Conservation (phyloP, 768 basidiomycete genomes). For the Tylopilus intermedius region DNA sequence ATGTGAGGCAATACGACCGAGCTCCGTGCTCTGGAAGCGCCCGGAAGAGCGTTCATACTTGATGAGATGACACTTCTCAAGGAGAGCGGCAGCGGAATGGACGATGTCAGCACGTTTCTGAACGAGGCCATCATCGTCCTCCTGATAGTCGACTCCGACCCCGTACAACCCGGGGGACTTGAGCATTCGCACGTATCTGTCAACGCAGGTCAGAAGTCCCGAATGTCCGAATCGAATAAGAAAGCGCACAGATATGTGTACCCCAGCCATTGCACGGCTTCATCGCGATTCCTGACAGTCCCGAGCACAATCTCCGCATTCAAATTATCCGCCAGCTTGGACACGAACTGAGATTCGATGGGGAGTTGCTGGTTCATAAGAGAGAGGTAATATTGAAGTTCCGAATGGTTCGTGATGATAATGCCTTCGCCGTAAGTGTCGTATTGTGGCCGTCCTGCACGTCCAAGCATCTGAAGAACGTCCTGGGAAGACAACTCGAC, state of each 20-base stretch:
- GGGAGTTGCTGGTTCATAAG: slow-evolving; percentile 96
- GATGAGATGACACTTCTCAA: slow-evolving; percentile 92
- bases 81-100: slow-evolving; percentile 86
- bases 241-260: slow-evolving; percentile 82
- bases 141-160: slow-evolving; percentile 85
- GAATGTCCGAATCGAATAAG: slow-evolving; percentile 4
- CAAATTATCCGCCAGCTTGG: slow-evolving; percentile 88
- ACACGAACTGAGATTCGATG: slow-evolving; percentile 93
- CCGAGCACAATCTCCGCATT: slow-evolving; percentile 98
- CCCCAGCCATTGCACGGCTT: slow-evolving; percentile 95
- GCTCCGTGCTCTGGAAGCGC: slow-evolving; percentile 5
- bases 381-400: slow-evolving; percentile 94
- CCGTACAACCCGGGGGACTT: slow-evolving; percentile 83
- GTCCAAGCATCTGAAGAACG: slow-evolving; percentile 96
- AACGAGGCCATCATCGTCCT: slow-evolving; percentile 74
- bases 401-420: slow-evolving; percentile 96
- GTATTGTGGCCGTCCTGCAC: slow-evolving; percentile 95
- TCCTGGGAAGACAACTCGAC: slow-evolving; percentile 93
- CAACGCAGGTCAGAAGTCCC: not conserved
- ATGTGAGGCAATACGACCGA: slow-evolving; percentile 1
- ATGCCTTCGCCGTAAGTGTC: slow-evolving; percentile 97
- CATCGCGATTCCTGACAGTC: slow-evolving; percentile 90
- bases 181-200: slow-evolving; percentile 91
- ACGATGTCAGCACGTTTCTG: slow-evolving; percentile 94
- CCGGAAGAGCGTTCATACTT: slow-evolving; percentile 50